Percentiles rank a stretch among this genome's conserved stretches.
phyloP scores from a whole-genome alignment of 2,329 filamentous ascomycete species.

The Hypoxylon sp. region DNA sequence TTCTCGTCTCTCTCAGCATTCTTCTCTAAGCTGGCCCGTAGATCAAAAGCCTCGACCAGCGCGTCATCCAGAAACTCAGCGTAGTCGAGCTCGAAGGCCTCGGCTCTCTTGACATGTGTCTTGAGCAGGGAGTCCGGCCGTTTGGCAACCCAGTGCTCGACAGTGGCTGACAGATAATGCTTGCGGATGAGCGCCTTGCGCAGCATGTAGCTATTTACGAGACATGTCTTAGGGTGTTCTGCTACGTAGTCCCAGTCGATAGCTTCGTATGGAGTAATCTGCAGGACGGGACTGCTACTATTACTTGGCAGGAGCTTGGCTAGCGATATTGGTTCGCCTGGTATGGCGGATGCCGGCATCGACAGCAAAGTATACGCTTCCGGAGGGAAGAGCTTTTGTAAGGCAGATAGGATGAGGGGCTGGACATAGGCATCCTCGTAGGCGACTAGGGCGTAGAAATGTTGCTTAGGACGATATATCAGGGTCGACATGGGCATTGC shows the following conservation, averaged over 20 bases:
- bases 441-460: constrained; percentile 76
- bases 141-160: constrained; percentile 87
- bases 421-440: constrained; percentile 93
- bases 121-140: constrained; percentile 75
- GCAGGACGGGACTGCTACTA: constrained; percentile 64
- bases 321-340: constrained; percentile 48
- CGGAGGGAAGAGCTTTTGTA: constrained; percentile 68
- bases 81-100: constrained; percentile 94
- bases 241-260: constrained; percentile 84
- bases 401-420: constrained; percentile 79
- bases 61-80: constrained; percentile 97
- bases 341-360: constrained; percentile 47
- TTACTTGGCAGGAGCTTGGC: constrained; percentile 50
- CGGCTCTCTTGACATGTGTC: constrained; percentile 76
- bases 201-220: constrained; percentile 92
- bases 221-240: constrained; percentile 64
- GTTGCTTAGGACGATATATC: constrained; percentile 43
- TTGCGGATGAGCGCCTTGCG: constrained; percentile 96
- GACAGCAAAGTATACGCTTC: constrained; percentile 64
- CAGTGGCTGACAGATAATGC: constrained; percentile 87
- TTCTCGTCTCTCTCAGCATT: constrained; percentile 58
- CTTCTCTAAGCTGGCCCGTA: constrained; percentile 77
- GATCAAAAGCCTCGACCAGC: constrained; percentile 86
- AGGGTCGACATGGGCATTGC: constrained; percentile 28
- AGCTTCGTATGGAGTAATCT: constrained; percentile 86